phyloP scores from a whole-genome alignment of 192 early-diverging fungal species.

The Entomortierella lignicola region DNA sequence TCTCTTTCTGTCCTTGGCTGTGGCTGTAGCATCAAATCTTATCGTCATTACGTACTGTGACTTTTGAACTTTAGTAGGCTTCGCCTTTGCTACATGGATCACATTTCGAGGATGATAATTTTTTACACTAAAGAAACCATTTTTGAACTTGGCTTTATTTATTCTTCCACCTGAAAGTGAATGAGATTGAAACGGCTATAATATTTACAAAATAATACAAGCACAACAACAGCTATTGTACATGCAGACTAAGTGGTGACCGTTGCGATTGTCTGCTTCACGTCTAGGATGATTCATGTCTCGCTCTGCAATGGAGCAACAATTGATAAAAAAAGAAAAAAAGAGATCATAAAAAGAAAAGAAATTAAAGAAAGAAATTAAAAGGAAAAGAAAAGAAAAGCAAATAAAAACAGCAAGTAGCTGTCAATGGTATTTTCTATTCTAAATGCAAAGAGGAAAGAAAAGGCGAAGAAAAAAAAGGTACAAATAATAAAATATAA shows the following conservation, averaged over 20 bases:
- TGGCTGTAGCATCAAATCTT: too few species aligned
- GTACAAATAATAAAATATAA: background rate
- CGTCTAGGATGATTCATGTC: background rate
- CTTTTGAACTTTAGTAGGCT: background rate
- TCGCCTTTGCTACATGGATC: background rate
- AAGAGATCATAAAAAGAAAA: background rate
- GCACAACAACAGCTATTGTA: conserved; percentile 5
- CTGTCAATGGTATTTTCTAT: background rate
- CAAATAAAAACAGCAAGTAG: too few species aligned
- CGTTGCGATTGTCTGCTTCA: background rate
- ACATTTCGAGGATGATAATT: too few species aligned
- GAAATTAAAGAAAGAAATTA: background rate
- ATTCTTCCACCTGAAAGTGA: conserved; percentile 3
- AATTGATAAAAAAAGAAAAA: background rate
- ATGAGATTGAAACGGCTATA: conserved; percentile 1
- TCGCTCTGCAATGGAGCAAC: background rate
- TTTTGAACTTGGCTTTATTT: background rate
- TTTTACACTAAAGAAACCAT: too few species aligned
- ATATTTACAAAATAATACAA: conserved; percentile 8
- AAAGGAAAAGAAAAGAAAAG: conserved; percentile 2
- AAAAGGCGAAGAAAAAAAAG: background rate
- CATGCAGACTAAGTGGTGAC: background rate
- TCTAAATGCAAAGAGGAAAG: background rate
- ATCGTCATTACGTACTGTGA: too few species aligned
- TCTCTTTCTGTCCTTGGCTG: too few species aligned